These are phyloP conservation scores for Capillidium heterosporum DNA, from an alignment of 371 early-diverging fungal species.

Conservation along the genomic window DNA sequence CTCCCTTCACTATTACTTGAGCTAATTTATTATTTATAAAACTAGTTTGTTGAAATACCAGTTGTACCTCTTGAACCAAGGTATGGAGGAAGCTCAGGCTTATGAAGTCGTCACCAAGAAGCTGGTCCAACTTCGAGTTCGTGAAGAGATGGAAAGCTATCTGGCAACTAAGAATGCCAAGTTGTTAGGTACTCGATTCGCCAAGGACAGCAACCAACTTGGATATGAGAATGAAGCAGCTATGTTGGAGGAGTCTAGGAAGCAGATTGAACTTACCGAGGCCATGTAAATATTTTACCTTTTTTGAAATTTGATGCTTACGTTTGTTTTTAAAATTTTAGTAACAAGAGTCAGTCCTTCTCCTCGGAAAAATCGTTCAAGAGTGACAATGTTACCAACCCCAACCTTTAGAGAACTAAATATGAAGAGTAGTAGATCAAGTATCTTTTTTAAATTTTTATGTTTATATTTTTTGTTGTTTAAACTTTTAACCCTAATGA, in stretches of 20 bases:
- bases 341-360: neutral
- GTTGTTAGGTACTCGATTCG: neutral
- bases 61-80: conserved; percentile 44
- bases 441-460: no score
- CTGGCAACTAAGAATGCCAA: neutral
- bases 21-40: neutral
- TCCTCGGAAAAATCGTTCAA: neutral
- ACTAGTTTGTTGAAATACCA: conserved; percentile 57
- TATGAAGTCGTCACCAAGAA: conserved; percentile 36
- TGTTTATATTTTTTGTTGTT: no score
- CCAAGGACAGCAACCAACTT: neutral
- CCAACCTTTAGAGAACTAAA: neutral
- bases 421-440: no score
- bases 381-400: neutral
- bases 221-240: neutral
- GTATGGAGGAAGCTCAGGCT: conserved; percentile 45
- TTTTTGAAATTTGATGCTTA: neutral
- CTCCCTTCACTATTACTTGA: no score
- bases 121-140: neutral
- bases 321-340: neutral
- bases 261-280: neutral
- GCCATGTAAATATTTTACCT: neutral
- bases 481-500: no score
- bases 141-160: neutral
- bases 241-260: neutral